Conservation (phyloP, 208 protist genomes). For the Acanthamoeba sp. region DNA sequence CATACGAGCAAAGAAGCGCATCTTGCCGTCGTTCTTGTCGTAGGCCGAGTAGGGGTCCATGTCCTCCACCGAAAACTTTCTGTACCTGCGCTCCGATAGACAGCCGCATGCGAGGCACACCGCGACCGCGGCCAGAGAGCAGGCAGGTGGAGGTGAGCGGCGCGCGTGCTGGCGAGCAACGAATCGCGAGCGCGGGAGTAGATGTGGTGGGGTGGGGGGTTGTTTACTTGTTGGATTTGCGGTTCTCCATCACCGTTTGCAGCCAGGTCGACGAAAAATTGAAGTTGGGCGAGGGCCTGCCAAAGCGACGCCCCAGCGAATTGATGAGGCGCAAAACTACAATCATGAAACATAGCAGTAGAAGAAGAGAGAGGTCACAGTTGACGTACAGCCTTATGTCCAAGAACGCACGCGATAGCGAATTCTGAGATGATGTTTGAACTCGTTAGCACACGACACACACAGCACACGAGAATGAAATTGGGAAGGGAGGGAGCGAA, state of each 20-base stretch:
- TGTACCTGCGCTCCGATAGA: too few species aligned
- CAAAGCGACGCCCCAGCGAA: too few species aligned
- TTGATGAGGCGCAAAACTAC: too few species aligned
- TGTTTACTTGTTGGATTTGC: slow-evolving; percentile 52
- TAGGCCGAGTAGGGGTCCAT: slow-evolving; percentile 1
- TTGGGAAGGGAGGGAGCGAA: too few species aligned
- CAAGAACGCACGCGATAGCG: background rate
- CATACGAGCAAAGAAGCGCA: slow-evolving; percentile 42
- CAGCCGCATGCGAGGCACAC: too few species aligned
- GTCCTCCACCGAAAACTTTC: slow-evolving; percentile 22
- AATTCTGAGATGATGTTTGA: background rate
- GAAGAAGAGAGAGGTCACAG: background rate
- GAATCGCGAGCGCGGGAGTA: background rate
- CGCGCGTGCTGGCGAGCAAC: too few species aligned
- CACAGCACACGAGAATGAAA: too few species aligned
- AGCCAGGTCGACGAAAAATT: slow-evolving; percentile 12
- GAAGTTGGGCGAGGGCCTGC: slow-evolving; percentile 9
- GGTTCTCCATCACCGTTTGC: slow-evolving; percentile 46
- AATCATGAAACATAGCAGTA: too few species aligned
- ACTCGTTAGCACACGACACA: background rate
- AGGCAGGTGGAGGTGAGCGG: too few species aligned
- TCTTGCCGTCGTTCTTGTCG: slow-evolving; percentile 43
- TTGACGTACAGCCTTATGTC: slow-evolving; percentile 15
- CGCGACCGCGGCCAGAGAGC: too few species aligned
- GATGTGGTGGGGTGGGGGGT: background rate